Conservation (phyloP, 2,329 filamentous ascomycete genomes). For the Aspergillus floridensis region DNA sequence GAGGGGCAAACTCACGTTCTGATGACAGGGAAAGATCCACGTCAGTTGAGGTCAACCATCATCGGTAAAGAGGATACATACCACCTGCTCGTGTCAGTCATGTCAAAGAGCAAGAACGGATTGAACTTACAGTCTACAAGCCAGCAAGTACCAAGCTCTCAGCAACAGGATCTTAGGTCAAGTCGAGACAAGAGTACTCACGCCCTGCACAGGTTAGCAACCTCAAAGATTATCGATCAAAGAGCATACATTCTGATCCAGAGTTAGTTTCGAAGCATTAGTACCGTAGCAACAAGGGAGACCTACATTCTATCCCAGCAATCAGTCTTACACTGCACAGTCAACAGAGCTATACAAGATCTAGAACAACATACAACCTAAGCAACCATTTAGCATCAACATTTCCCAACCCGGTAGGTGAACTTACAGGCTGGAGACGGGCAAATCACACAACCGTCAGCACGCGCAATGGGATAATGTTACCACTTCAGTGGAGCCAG, state of each 20-base stretch:
- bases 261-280: neutral
- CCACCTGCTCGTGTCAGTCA: slow-evolving; percentile 14
- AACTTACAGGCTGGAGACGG: neutral
- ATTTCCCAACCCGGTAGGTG: neutral
- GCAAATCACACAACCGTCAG: neutral
- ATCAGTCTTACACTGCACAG: neutral
- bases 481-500: neutral
- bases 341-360: neutral
- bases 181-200: slow-evolving; percentile 4
- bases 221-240: neutral
- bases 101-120: neutral
- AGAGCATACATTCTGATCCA: neutral
- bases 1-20: slow-evolving; percentile 9
- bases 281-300: neutral
- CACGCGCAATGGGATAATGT: neutral
- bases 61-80: slow-evolving; percentile 4
- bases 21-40: neutral
- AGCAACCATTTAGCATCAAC: neutral
- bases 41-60: slow-evolving; percentile 8
- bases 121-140: slow-evolving; percentile 12
- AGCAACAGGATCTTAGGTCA: neutral
- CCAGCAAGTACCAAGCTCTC: neutral
- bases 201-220: slow-evolving; percentile 7
- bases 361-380: neutral
- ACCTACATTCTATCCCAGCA: neutral